Conservation (phyloP, 2,329 filamentous ascomycete species). For the Stachybotrys chlorohalonatus region DNA sequence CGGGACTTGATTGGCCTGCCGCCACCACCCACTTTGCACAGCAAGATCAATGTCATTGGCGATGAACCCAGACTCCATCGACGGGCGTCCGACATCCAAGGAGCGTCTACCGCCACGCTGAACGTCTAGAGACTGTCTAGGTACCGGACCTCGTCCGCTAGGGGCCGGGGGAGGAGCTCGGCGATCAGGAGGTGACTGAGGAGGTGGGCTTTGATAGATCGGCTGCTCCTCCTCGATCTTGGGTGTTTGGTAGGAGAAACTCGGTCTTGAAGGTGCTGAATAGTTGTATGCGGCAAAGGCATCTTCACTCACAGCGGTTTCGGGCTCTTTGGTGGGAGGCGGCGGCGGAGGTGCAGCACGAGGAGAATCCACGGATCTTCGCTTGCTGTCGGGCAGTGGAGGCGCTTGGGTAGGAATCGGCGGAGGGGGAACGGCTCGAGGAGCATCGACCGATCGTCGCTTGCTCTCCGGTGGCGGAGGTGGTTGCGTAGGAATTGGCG, state of each 20-base stretch:
- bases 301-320: constrained; percentile 40
- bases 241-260: constrained; percentile 24
- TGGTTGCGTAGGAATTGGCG: constrained; percentile 55
- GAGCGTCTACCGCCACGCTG: constrained; percentile 44
- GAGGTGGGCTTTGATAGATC: constrained; percentile 31
- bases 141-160: constrained; percentile 11
- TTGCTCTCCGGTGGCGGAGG: constrained; percentile 39
- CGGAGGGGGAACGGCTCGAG: constrained; percentile 61
- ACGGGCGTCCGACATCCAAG: constrained; percentile 66
- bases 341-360: constrained; percentile 51
- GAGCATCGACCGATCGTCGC: constrained; percentile 60
- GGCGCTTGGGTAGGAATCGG: constrained; percentile 55
- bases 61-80: constrained; percentile 73
- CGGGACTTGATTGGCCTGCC: constrained; percentile 67
- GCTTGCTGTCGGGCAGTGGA: constrained; percentile 37
- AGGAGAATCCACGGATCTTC: constrained; percentile 62
- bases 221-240: constrained; percentile 37
- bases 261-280: constrained; percentile 21
- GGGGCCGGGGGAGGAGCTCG: constrained; percentile 31
- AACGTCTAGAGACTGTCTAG: constrained; percentile 24
- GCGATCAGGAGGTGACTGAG: constrained; percentile 35
- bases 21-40: constrained; percentile 75
- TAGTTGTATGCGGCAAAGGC: constrained; percentile 64
- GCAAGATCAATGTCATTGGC: constrained; percentile 80
- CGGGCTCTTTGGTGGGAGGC: constrained; percentile 14